Base-by-base conservation (phyloP, 768 basidiomycete genomes). In the Mrakia frigida region DNA sequence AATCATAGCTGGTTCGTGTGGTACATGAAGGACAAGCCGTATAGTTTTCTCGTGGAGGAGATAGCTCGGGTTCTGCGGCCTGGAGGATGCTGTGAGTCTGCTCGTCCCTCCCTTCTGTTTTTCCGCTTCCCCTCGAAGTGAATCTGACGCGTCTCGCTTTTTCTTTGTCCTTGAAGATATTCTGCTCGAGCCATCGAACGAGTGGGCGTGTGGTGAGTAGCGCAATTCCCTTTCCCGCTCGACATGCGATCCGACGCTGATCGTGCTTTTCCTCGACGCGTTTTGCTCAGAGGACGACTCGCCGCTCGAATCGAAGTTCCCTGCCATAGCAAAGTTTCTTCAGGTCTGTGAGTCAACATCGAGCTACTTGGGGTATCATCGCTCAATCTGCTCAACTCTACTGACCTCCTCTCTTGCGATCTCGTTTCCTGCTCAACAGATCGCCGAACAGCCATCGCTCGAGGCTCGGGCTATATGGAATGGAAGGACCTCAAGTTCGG, bases 401-500 rank as follows among this genome's bases (percentile, higher is more conserved):
- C 60, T 28, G 25, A 4, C 18, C n/a, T 18, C 5, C 33, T 5
- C 60, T 28, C n/a, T n/a, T n/a, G n/a, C n/a, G n/a, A n/a, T n/a
- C n/a, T 28, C 28, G 4, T 28, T 6, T 31, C 60, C 10, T 10
- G 25, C 5, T 28, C 5, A 23, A 31, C 60, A 61, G 60, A 61
- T 35, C 60, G 60, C 1, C 25, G 33, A 61, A 28, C 28, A 28
- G 5, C 60, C 11, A 2, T 61, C 11, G 33, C n/a, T 35, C n/a
- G 60, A 6, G 60, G 60, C 5, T 35, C 31, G 6, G 60, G 60
- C 3, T 35, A 61, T 28, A 61, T 28, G 60, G 60, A 61, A 16
- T 61, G 25, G n/a, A 61, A 61, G 16, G 28, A 61, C 28, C 28
- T 61, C 60, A 61, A 61, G 60, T 61, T 61, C 13, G 60, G 60